Conservation (phyloP, 768 basidiomycete species). For the Kwoniella dendrophila region DNA sequence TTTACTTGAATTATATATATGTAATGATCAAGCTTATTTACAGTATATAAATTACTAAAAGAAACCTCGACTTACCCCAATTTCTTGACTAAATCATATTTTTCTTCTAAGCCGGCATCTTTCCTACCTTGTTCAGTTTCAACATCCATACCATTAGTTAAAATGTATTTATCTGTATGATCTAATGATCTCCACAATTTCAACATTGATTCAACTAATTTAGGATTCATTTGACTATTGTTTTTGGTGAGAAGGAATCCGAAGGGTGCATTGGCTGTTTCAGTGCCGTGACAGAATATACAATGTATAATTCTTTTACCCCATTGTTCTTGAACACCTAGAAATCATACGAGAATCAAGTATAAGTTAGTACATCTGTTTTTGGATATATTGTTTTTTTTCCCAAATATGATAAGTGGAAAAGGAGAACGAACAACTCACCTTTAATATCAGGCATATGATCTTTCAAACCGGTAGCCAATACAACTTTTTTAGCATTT, state of each 20-base stretch:
- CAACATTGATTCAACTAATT: constrained; percentile 18
- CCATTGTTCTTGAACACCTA: constrained; percentile 40
- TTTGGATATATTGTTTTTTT: too few relatives aligned
- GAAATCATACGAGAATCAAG: neutral
- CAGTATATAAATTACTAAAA: too few relatives aligned
- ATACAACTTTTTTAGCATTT: constrained; percentile 27
- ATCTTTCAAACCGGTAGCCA: constrained; percentile 42
- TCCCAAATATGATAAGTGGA: neutral
- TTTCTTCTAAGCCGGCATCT: constrained; percentile 27
- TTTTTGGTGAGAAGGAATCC: constrained; percentile 26
- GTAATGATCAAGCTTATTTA: too few relatives aligned
- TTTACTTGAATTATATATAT: too few relatives aligned
- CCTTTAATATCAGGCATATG: constrained; percentile 33
- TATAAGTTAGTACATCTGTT: neutral
- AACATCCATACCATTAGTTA: constrained; percentile 36
- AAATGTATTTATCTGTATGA: constrained; percentile 25
- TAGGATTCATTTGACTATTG: constrained; percentile 21
- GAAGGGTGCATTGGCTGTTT: constrained; percentile 32
- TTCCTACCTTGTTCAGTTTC: constrained; percentile 23
- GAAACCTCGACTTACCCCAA: constrained; percentile 20
- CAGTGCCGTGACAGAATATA: constrained; percentile 46
- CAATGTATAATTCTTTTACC: constrained; percentile 40
- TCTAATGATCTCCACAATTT: constrained; percentile 30
- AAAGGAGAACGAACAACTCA: constrained; percentile 5
- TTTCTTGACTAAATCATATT: constrained; percentile 20